These are phyloP conservation scores for Talaromyces adpressus DNA, from an alignment of 495 filamentous ascomycete species.

Conservation along the genomic window DNA sequence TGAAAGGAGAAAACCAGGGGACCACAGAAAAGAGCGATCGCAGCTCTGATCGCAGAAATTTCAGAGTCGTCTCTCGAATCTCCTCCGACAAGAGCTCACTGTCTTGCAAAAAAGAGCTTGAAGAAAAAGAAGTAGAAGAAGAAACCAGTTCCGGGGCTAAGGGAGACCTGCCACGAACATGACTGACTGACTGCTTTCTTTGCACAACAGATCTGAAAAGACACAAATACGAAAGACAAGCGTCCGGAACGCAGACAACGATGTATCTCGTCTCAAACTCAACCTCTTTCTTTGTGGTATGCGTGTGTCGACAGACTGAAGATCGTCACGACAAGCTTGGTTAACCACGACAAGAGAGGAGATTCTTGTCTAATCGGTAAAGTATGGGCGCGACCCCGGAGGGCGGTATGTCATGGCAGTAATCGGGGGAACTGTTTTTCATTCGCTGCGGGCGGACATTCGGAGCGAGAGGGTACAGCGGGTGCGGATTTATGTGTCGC, in stretches of 20 bases:
- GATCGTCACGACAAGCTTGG: not conserved
- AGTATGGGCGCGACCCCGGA: not conserved
- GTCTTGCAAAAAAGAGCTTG: not conserved
- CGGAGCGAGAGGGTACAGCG: not conserved
- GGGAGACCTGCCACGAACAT: constrained; percentile 9
- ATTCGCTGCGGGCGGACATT: not conserved
- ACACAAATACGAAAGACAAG: not conserved
- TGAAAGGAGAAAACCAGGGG: constrained; percentile 1
- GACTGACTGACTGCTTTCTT: not conserved
- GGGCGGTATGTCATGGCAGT: not conserved
- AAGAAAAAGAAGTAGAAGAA: not conserved
- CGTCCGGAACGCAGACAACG: not conserved
- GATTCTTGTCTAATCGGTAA: constrained; percentile 6
- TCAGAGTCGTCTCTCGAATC: not conserved
- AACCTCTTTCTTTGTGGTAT: not conserved
- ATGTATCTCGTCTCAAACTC: not conserved
- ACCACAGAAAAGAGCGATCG: not conserved
- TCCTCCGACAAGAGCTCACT: not conserved
- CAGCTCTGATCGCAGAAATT: too few species aligned
- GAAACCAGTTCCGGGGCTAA: not conserved
- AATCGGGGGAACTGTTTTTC: not conserved
- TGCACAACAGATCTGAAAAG: not conserved
- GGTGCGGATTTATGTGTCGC: not conserved
- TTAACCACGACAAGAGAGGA: not conserved
- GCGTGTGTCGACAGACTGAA: not conserved